Evolutionary conservation across 495 filamentous ascomycete species (phyloP).

Genomic region (Penicillium paradoxum): DNA sequence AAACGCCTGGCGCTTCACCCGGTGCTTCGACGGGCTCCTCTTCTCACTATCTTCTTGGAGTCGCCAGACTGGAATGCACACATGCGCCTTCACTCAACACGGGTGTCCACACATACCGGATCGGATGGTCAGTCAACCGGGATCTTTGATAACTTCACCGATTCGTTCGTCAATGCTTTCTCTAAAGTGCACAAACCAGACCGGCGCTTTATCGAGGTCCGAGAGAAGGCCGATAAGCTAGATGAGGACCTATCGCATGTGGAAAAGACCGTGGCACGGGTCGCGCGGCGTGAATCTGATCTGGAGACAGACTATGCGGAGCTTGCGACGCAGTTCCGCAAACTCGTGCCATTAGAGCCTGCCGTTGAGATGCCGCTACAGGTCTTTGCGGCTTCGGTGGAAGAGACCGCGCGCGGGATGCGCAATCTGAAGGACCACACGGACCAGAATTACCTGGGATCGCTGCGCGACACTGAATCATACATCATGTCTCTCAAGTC

Average conservation of each 20-base stretch:
- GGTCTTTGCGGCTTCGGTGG: conserved; percentile 78
- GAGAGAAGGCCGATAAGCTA: conserved; percentile 88
- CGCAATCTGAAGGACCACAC: conserved; percentile 81
- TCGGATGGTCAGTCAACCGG: conserved; percentile 52
- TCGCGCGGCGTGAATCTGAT: conserved; percentile 82
- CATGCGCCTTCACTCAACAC: conserved; percentile 70
- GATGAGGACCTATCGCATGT: conserved; percentile 92
- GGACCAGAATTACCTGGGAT: conserved; percentile 91
- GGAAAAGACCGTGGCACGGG: conserved; percentile 86
- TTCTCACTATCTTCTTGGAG: conserved; percentile 87
- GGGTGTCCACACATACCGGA: conserved; percentile 50
- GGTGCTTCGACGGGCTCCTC: conserved; percentile 72
- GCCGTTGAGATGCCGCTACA: conserved; percentile 76
- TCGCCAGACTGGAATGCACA: conserved; percentile 92
- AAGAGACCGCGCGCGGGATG: conserved; percentile 72
- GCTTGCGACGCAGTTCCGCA: conserved; percentile 88
- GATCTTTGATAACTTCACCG: conserved; percentile 89
- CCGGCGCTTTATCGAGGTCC: conserved; percentile 87
- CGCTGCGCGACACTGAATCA: conserved; percentile 86
- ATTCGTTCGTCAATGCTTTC: conserved; percentile 97
- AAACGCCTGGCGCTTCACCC: conserved; percentile 84
- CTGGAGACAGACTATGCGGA: conserved; percentile 86
- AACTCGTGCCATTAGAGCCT: conserved; percentile 82
- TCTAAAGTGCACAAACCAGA: conserved; percentile 94
- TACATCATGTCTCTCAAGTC: conserved; percentile 80